phyloP scores from a whole-genome alignment of 2,329 filamentous ascomycete genomes.

The Cercospora beticola region DNA sequence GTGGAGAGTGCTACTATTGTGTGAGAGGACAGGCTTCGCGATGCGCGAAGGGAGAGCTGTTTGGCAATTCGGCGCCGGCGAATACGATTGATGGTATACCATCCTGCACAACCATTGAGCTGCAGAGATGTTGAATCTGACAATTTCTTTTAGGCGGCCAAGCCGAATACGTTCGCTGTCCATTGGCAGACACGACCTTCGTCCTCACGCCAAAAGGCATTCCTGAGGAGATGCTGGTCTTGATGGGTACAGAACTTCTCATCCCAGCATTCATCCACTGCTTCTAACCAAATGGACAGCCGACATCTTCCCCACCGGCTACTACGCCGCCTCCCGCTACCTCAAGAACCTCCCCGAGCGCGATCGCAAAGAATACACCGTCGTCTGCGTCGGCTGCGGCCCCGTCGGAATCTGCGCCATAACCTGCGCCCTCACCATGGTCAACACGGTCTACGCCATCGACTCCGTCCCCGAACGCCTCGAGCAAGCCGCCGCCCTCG shows the following conservation, averaged over 20 bases:
- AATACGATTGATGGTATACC: constrained; percentile 34
- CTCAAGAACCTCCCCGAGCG: constrained; percentile 62
- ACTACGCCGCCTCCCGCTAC: constrained; percentile 77
- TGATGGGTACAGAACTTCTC: constrained; percentile 58
- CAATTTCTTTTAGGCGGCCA: constrained; percentile 24
- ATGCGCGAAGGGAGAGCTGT: constrained; percentile 65
- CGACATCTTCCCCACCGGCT: constrained; percentile 84
- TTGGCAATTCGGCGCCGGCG: constrained; percentile 50
- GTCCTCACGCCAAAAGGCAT: constrained; percentile 71
- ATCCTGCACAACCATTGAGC: rapidly evolving
- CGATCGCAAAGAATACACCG: constrained; percentile 64
- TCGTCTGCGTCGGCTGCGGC: constrained; percentile 82
- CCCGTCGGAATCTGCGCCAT: constrained; percentile 74
- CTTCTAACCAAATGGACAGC: constrained; percentile 35
- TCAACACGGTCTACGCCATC: constrained; percentile 36
- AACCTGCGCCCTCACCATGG: constrained; percentile 35
- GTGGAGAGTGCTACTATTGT: constrained; percentile 83
- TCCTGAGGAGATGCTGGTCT: constrained; percentile 70
- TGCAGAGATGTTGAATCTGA: neutral
- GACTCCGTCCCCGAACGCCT: constrained; percentile 69
- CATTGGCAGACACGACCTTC: constrained; percentile 76
- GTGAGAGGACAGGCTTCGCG: constrained; percentile 72
- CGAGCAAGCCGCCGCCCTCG: constrained; percentile 68
- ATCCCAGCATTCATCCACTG: neutral
- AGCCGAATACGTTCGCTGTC: constrained; percentile 62